Percentiles rank a stretch among this genome's conserved stretches.
phyloP scores from a whole-genome alignment of 495 filamentous ascomycete genomes.

The Neurospora hispaniola region DNA sequence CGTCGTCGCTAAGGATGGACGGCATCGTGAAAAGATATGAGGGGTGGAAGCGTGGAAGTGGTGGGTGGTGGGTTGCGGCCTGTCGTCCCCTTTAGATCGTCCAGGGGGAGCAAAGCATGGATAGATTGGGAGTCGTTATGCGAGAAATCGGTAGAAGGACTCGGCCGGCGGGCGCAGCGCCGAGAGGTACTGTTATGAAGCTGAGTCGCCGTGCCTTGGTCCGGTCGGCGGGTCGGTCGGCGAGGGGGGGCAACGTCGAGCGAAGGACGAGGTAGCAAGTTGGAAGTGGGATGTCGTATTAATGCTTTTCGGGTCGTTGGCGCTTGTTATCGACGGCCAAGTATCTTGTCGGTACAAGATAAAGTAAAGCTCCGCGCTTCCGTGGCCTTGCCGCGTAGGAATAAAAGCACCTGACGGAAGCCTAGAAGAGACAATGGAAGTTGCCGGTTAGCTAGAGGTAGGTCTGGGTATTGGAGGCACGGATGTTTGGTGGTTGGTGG shows the following conservation, averaged over 20 bases:
- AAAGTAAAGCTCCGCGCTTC: not conserved
- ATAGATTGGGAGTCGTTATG: not conserved
- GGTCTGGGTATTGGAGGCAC: not conserved
- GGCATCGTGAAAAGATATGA: conserved; percentile 49
- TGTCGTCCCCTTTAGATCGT: conserved; percentile 2
- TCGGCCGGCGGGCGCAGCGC: not conserved
- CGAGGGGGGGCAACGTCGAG: not conserved
- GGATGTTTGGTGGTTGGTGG: not conserved
- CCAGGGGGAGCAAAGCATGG: conserved; percentile 2
- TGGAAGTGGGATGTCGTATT: not conserved
- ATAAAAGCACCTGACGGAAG: not conserved
- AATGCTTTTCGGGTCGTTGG: not conserved
- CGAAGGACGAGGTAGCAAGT: not conserved
- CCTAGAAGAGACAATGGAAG: not conserved
- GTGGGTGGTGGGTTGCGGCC: conserved; percentile 1
- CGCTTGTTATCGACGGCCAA: not conserved
- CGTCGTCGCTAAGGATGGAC: conserved; percentile 77
- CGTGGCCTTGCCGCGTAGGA: not conserved
- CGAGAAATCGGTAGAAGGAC: not conserved
- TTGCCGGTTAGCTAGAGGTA: not conserved
- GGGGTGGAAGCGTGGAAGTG: not conserved
- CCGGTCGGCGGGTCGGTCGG: not conserved
- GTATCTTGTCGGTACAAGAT: not conserved
- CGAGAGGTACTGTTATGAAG: not conserved
- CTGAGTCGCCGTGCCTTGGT: not conserved